Conservation (phyloP, 2,329 filamentous ascomycete species). For the Myriosclerotinia curreyana region DNA sequence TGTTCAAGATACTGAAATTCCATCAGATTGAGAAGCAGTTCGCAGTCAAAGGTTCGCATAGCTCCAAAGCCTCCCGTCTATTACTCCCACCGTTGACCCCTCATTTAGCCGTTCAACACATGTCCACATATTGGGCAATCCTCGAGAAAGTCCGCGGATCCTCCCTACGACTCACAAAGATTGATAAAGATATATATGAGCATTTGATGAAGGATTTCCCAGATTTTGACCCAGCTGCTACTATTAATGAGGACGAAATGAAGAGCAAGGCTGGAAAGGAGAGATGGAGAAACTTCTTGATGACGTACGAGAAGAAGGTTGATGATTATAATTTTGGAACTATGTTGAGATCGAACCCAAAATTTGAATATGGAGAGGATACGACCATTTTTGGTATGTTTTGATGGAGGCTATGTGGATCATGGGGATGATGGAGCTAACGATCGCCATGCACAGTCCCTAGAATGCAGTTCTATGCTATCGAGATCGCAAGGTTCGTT, state of each 20-base stretch:
- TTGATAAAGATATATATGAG: conserved; percentile 91
- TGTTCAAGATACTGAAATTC: conserved; percentile 25
- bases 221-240: conserved; percentile 79
- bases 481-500: conserved; percentile 59
- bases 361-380: conserved; percentile 80
- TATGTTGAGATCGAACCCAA: conserved; percentile 76
- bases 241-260: conserved; percentile 89
- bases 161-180: conserved; percentile 83
- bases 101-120: conserved; percentile 75
- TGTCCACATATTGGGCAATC: conserved; percentile 95
- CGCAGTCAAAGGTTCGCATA: conserved; percentile 76
- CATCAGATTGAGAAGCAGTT: conserved; percentile 96
- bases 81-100: conserved; percentile 33
- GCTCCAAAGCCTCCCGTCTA: conserved; percentile 6
- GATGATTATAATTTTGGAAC: conserved; percentile 98
- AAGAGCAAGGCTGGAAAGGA: conserved; percentile 97
- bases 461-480: conserved; percentile 77
- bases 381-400: conserved; percentile 84
- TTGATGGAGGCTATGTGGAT: background rate
- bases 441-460: conserved; percentile 44
- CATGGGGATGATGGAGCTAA: conserved; percentile 6
- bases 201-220: conserved; percentile 87
- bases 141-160: conserved; percentile 88
- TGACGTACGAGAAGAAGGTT: conserved; percentile 88
- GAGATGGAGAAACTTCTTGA: conserved; percentile 91